These are phyloP conservation scores for Lodderomyces parapsilosis DNA, from an alignment of 1,139 yeast genomes.

Conservation along the genomic window DNA sequence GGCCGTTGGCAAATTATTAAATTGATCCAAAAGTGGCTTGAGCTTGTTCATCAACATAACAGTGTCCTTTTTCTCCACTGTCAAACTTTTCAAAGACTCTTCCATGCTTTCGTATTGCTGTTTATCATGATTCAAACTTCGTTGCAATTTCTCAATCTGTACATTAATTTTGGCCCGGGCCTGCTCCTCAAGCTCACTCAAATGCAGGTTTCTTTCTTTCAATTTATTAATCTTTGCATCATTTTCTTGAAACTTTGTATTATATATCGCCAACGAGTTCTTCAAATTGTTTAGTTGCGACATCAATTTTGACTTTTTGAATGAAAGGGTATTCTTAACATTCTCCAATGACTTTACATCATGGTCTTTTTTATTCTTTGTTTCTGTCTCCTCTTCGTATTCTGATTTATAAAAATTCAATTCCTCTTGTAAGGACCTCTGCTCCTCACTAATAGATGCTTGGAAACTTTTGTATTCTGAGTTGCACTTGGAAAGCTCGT, in stretches of 20 bases:
- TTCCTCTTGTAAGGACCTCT: slow-evolving; percentile 20
- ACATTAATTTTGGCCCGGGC: slow-evolving; percentile 22
- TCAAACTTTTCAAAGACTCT: slow-evolving; percentile 21
- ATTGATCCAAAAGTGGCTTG: slow-evolving; percentile 29
- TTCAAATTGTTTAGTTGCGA: slow-evolving; percentile 26
- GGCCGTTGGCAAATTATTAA: slow-evolving; percentile 15
- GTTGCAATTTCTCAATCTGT: slow-evolving; percentile 15
- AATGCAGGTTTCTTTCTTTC: slow-evolving; percentile 24
- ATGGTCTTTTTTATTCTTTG: slow-evolving; percentile 29
- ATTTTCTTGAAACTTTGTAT: slow-evolving; percentile 24
- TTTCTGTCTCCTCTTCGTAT: slow-evolving; percentile 33
- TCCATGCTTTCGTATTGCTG: slow-evolving; percentile 26
- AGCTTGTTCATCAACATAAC: slow-evolving; percentile 18
- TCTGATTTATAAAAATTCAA: slow-evolving; percentile 24
- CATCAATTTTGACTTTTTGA: slow-evolving; percentile 32
- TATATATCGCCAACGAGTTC: slow-evolving; percentile 17
- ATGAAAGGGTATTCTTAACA: slow-evolving; percentile 24
- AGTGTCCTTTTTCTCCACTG: slow-evolving; percentile 29
- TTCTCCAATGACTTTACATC: slow-evolving; percentile 36
- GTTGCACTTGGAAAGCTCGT: slow-evolving; percentile 26
- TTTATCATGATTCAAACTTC: slow-evolving; percentile 13
- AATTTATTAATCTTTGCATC: slow-evolving; percentile 24
- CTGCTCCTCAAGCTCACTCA: slow-evolving; percentile 19
- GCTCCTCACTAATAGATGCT: slow-evolving; percentile 22
- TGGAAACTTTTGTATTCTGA: slow-evolving; percentile 27